These are phyloP conservation scores for Aspergillus fischeri DNA, from an alignment of 2,329 filamentous ascomycete genomes.

Conservation along the genomic window DNA sequence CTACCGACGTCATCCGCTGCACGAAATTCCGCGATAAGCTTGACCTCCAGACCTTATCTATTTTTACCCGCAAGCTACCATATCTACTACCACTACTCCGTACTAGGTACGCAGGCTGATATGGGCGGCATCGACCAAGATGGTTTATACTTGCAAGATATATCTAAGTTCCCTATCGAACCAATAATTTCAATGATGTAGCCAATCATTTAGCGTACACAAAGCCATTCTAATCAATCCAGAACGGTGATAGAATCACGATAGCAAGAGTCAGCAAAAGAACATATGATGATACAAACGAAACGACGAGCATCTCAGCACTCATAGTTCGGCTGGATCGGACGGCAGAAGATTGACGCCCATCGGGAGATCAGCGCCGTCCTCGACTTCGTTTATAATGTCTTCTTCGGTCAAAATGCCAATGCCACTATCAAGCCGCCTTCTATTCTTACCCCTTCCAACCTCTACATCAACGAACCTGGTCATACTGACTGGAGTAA, in stretches of 20 bases:
- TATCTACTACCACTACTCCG: too few species aligned
- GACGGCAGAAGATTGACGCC: slow-evolving; percentile 21
- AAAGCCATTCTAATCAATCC: too few species aligned
- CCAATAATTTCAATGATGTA: not conserved
- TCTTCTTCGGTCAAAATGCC: slow-evolving; percentile 31
- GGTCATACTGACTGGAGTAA: slow-evolving; percentile 41
- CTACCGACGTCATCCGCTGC: slow-evolving; percentile 11
- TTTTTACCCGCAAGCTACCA: not conserved
- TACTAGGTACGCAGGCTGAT: too few species aligned
- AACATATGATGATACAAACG: slow-evolving; percentile 1
- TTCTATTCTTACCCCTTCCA: slow-evolving; percentile 35
- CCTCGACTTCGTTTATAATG: slow-evolving; percentile 29
- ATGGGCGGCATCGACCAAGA: too few species aligned
- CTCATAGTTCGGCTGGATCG: slow-evolving; percentile 20
- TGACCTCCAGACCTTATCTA: not conserved
- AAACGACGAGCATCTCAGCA: not conserved
- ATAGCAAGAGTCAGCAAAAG: not conserved
- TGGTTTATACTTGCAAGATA: too few species aligned
- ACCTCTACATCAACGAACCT: slow-evolving; percentile 42
- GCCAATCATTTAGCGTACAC: too few species aligned
- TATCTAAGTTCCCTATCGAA: not conserved
- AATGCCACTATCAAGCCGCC: slow-evolving; percentile 40
- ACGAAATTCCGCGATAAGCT: not conserved
- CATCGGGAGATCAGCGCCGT: slow-evolving; percentile 12
- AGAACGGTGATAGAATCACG: too few species aligned